Conservation (phyloP, 768 basidiomycete genomes). For the Dendrothele bispora region DNA sequence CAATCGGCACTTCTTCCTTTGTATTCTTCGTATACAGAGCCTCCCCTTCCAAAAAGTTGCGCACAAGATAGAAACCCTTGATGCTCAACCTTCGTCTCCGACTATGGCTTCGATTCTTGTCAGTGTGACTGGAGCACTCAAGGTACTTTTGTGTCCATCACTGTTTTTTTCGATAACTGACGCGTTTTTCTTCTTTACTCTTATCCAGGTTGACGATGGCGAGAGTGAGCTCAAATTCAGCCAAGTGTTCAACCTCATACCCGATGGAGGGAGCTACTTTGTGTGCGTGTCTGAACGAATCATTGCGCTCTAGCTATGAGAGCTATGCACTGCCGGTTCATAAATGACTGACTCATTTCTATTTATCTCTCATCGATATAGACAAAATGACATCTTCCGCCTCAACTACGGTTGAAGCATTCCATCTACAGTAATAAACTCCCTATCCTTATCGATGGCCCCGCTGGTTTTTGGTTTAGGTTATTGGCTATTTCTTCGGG, state of each 20-base stretch:
- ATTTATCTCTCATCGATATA: conserved; percentile 25
- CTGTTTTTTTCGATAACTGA: conserved; percentile 1
- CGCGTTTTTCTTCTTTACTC: background rate
- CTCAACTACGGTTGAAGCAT: conserved; percentile 67
- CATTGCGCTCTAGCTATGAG: background rate
- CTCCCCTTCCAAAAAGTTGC: conserved; percentile 81
- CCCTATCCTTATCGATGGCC: too few relatives aligned
- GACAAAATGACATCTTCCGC: conserved; percentile 90
- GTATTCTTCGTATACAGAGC: too few relatives aligned
- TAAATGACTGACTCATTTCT: too few relatives aligned
- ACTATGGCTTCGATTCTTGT: conserved; percentile 63
- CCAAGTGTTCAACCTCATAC: conserved; percentile 91
- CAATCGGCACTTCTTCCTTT: too few relatives aligned
- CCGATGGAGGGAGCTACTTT: conserved; percentile 73
- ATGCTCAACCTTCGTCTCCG: conserved; percentile 82
- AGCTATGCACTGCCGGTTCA: too few relatives aligned
- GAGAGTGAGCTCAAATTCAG: conserved; percentile 83
- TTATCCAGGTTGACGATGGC: conserved; percentile 74
- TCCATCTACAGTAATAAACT: too few relatives aligned
- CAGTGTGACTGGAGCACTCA: conserved; percentile 83
- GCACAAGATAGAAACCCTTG: conserved; percentile 81
- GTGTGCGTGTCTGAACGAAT: conserved; percentile 56
- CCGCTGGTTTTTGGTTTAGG: too few relatives aligned
- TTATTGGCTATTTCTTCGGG: too few relatives aligned
- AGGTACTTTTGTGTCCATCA: conserved; percentile 44